Conservation (phyloP, 345 rosid genomes). For the Linum usitatissimum region DNA sequence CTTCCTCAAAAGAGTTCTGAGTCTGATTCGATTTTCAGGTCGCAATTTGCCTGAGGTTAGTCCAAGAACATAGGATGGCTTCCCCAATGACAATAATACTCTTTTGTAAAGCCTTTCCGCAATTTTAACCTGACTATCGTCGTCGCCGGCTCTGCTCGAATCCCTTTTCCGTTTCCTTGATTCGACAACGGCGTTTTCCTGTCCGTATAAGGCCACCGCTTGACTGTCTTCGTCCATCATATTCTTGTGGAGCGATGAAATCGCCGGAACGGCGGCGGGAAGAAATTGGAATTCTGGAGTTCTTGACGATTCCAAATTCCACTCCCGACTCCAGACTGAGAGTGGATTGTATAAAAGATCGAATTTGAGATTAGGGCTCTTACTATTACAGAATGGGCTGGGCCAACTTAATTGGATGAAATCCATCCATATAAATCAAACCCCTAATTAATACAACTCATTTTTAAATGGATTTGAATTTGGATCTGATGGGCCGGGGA, state of each 20-base stretch:
- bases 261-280: too few relatives aligned
- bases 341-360: too few relatives aligned
- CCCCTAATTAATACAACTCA: too few relatives aligned
- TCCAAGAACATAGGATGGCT: conserved; percentile 46
- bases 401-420: too few relatives aligned
- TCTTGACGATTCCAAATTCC: too few relatives aligned
- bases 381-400: too few relatives aligned
- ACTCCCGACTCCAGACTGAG: too few relatives aligned
- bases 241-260: not conserved
- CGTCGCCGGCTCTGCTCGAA: not conserved
- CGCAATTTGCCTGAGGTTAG: conserved; percentile 21
- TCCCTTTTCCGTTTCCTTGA: conserved; percentile 17
- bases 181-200: not conserved
- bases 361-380: too few relatives aligned
- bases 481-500: too few relatives aligned
- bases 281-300: too few relatives aligned
- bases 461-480: too few relatives aligned
- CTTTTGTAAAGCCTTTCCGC: conserved; percentile 25
- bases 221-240: conserved; percentile 1
- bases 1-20: conserved; percentile 30
- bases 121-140: not conserved
- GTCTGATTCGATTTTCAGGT: conserved; percentile 29
- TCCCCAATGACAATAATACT: conserved; percentile 23
- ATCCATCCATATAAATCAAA: too few relatives aligned
- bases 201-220: not conserved